These are phyloP conservation scores for Linanthus parryae DNA, from an alignment of 148 eudicot species.

Conservation along the genomic window DNA sequence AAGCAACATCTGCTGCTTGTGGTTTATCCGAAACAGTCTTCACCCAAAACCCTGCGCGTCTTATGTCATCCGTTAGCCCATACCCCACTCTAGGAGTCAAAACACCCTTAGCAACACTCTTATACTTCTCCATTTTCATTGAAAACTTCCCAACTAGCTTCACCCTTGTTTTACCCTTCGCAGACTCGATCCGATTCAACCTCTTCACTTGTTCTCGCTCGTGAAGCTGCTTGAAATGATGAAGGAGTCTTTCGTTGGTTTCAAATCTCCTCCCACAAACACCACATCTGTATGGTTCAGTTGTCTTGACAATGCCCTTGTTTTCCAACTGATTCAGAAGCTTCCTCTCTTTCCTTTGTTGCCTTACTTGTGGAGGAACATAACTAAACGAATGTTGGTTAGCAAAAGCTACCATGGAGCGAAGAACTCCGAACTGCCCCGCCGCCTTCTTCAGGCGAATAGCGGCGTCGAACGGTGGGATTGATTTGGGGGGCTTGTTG, in stretches of 20 bases:
- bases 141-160: conserved; percentile 57
- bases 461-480: conserved; percentile 63
- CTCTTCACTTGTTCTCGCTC: conserved; percentile 65
- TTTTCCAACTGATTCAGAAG: conserved; percentile 43
- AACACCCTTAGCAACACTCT: conserved; percentile 49
- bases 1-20: conserved; percentile 61
- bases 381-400: conserved; percentile 57
- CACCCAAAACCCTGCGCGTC: conserved; percentile 84
- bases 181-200: conserved; percentile 60
- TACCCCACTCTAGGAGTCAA: conserved; percentile 71
- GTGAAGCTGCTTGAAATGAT: conserved; percentile 72
- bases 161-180: conserved; percentile 61
- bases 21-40: conserved; percentile 52
- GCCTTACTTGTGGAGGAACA: conserved; percentile 41
- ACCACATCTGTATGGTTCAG: conserved; percentile 48
- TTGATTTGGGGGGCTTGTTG: conserved; percentile 72
- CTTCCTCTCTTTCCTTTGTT: conserved; percentile 46
- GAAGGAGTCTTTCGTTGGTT: conserved; percentile 51
- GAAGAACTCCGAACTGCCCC: conserved; percentile 54
- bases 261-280: conserved; percentile 83
- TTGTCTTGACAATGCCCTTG: conserved; percentile 39
- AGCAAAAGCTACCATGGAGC: conserved; percentile 63
- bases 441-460: conserved; percentile 50
- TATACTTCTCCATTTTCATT: too few relatives aligned
- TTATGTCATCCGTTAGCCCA: conserved; percentile 64